phyloP scores from a whole-genome alignment of 2,329 filamentous ascomycete genomes.

The Trichoderma polysporum region DNA sequence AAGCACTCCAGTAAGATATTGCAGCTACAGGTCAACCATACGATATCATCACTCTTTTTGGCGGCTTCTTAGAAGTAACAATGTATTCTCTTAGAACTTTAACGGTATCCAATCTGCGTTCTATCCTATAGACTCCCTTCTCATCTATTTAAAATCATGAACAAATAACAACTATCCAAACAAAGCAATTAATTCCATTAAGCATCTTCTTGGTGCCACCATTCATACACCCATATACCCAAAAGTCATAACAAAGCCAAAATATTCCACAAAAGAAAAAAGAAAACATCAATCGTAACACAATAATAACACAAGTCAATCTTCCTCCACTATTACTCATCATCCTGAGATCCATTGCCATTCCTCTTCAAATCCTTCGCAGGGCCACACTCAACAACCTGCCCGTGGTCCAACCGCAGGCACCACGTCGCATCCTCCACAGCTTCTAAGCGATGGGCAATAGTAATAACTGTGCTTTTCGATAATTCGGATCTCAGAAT shows the following conservation, averaged over 20 bases:
- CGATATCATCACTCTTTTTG: background rate
- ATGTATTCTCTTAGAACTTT: background rate
- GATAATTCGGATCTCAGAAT: slow-evolving; percentile 55
- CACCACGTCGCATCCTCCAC: slow-evolving; percentile 59
- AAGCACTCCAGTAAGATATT: background rate
- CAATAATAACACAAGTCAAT: too few species aligned
- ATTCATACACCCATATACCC: background rate
- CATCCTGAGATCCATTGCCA: background rate
- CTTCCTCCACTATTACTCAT: background rate
- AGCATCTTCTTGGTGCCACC: too few species aligned
- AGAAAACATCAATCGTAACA: background rate
- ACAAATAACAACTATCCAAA: background rate
- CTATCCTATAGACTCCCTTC: background rate
- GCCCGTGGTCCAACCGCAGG: slow-evolving; percentile 52
- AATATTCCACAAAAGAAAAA: background rate
- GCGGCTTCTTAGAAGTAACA: background rate
- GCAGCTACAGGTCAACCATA: background rate
- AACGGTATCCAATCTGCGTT: background rate
- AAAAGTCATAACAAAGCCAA: background rate
- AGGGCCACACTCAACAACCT: slow-evolving; percentile 50
- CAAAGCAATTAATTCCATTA: background rate
- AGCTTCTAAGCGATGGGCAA: slow-evolving; percentile 64
- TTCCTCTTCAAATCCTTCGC: slow-evolving; percentile 25
- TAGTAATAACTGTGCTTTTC: slow-evolving; percentile 61
- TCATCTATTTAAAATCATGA: background rate